Evolutionary conservation across 2,329 filamentous ascomycete genomes (phyloP), one percentile per base, ranked within the genome.

Genomic region (Aquanectria penicillioides): DNA sequence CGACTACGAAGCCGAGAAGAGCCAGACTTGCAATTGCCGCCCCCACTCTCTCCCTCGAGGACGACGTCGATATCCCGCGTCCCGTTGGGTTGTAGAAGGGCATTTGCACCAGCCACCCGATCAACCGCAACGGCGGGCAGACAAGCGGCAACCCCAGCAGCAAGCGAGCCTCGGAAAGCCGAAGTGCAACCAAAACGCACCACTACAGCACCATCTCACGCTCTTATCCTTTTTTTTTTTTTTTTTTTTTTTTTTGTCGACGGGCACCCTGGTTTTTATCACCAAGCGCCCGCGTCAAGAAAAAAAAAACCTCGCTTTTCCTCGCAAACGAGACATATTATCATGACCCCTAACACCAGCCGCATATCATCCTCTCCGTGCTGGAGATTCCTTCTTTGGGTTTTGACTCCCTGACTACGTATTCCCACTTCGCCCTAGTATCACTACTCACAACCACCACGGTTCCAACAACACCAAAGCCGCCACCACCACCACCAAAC

Each of bases 341-440:
- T 76, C 73, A 78, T 78, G 76, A 77, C 69, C 74, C 69, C 71
- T 65, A 73, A 75, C 72, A 70, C 67, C 65, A 68, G 64, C 61
- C 72, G 73, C 55, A 71, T 73, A 70, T 72, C 69, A 69, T 71
- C 71, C 69, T 77, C 75, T 77, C 74, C 76, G 68, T 71, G 69
- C 66, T 71, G 76, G 76, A 78, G 76, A 63, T 74, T 78, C 57
- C 68, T 75, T 58, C 75, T 75, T 62, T 74, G 75, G 75, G 70
- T 73, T 59, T 64, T 71, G 68, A 75, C 75, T 62, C 75, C 75
- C 67, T 78, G 76, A 78, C 73, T 72, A 64, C 54, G 28, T 50
- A 54, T 44, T 53, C 37, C 59, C 60, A 54, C 46, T 52, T 37
- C 41, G 37, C 34, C 23, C 38, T 34, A 40, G 49, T 31, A 43